phyloP scores from a whole-genome alignment of 805 yeast genomes.

The Myxozyma geophila region DNA sequence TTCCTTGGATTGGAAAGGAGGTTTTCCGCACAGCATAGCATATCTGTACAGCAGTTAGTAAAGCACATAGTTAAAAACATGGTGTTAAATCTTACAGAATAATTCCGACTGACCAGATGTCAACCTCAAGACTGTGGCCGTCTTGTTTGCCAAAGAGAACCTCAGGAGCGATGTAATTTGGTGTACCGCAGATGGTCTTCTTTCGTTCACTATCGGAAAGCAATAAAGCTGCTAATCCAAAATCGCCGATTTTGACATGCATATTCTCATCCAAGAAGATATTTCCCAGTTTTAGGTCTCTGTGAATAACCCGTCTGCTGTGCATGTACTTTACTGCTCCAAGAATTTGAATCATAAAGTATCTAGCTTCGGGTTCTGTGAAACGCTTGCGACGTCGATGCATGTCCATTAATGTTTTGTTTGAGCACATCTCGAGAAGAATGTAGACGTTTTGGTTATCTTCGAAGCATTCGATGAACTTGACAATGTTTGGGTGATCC shows the following conservation, averaged over 20 bases:
- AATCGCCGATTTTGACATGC: conserved; percentile 96
- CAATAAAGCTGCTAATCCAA: conserved; percentile 96
- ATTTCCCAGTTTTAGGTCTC: conserved; percentile 95
- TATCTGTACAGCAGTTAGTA: conserved; percentile 39
- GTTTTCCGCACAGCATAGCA: conserved; percentile 90
- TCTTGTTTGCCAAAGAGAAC: conserved; percentile 79
- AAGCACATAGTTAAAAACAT: background rate
- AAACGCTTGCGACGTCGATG: conserved; percentile 81
- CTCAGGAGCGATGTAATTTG: conserved; percentile 98
- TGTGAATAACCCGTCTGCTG: conserved; percentile 86
- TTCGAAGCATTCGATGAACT: conserved; percentile 94
- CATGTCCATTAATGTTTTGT: conserved; percentile 92
- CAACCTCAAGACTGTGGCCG: conserved; percentile 95
- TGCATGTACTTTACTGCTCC: conserved; percentile 96
- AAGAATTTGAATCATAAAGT: conserved; percentile 85
- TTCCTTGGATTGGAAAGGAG: conserved; percentile 97
- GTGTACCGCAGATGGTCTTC: conserved; percentile 97
- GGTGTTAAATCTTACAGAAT: conserved; percentile 60
- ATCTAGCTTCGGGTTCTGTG: conserved; percentile 90
- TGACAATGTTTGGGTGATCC: conserved; percentile 87
- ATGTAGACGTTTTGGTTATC: conserved; percentile 94
- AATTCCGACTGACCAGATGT: conserved; percentile 96
- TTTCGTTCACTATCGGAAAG: conserved; percentile 73
- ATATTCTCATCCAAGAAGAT: conserved; percentile 91
- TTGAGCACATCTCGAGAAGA: conserved; percentile 90